Evolutionary conservation across 75 land plant species (phyloP).

Genomic region (Pinus taeda): DNA sequence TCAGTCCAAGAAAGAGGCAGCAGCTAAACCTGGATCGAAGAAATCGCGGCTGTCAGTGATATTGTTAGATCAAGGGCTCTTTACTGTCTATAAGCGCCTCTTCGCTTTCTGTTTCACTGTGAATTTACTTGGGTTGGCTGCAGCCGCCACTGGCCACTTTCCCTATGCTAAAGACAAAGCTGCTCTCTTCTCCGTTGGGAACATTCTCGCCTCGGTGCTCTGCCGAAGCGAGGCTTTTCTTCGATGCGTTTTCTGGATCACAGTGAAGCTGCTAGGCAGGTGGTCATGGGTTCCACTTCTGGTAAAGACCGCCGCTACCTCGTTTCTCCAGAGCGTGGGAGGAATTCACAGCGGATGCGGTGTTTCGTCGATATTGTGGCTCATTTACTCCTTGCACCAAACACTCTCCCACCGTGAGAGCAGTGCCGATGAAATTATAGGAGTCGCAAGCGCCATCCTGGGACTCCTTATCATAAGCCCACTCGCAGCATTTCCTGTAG

Average conservation of each 20-base stretch:
- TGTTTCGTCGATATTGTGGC: constrained; percentile 46
- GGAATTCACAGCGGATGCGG: constrained; percentile 62
- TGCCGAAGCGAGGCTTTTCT: constrained; percentile 58
- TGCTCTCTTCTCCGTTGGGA: constrained; percentile 39
- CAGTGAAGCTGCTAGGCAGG: constrained; percentile 29
- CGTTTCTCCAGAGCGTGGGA: constrained; percentile 46
- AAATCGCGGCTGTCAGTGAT: constrained; percentile 34
- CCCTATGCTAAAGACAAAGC: constrained; percentile 31
- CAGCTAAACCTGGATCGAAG: not conserved
- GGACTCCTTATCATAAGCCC: constrained; percentile 29
- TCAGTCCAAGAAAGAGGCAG: not conserved
- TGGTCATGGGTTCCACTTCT: constrained; percentile 40
- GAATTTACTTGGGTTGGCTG: constrained; percentile 21
- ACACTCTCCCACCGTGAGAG: constrained; percentile 20
- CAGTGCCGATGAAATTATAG: constrained; percentile 22
- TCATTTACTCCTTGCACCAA: constrained; percentile 24
- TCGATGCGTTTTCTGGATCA: constrained; percentile 39
- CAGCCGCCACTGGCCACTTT: constrained; percentile 41
- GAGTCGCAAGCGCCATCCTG: constrained; percentile 26
- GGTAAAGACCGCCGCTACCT: constrained; percentile 30
- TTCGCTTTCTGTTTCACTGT: constrained; percentile 22
- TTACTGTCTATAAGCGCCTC: constrained; percentile 62
- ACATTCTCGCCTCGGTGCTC: constrained; percentile 41
- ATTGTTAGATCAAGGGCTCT: constrained; percentile 51
- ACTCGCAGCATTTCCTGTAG: constrained; percentile 50